These are phyloP conservation scores for Malbranchea zuffiana DNA, from an alignment of 2,329 filamentous ascomycete species.

Conservation along the genomic window DNA sequence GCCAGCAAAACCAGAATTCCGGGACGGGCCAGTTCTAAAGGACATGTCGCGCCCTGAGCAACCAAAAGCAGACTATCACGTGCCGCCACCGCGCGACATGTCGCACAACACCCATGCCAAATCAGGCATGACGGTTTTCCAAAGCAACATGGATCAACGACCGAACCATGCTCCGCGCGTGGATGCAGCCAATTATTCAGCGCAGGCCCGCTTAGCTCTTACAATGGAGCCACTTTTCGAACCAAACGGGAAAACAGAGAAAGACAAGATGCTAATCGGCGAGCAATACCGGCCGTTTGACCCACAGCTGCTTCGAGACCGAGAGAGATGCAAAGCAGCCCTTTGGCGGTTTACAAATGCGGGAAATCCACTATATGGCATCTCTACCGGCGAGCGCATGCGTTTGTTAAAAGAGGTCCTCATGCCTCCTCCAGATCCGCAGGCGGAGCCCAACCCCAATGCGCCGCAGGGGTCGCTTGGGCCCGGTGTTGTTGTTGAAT, in stretches of 20 bases:
- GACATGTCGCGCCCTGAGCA: constrained; percentile 30
- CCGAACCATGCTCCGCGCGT: constrained; percentile 22
- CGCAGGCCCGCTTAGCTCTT: constrained; percentile 34
- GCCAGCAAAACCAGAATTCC: constrained; percentile 30
- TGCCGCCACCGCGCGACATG: constrained; percentile 23
- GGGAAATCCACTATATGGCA: constrained; percentile 60
- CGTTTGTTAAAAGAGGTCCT: constrained; percentile 31
- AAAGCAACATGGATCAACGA: constrained; percentile 29
- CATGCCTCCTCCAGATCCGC: constrained; percentile 23
- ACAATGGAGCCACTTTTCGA: constrained; percentile 32
- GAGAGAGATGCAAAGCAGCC: constrained; percentile 70
- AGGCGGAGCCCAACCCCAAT: constrained; percentile 42
- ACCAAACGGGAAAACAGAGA: constrained; percentile 52
- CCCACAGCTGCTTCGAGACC: constrained; percentile 65
- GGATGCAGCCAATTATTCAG: constrained; percentile 33
- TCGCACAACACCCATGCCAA: constrained; percentile 28
- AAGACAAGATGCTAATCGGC: constrained; percentile 79
- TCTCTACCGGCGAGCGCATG: constrained; percentile 44
- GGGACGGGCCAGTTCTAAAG: constrained; percentile 31
- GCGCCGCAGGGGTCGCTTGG: constrained; percentile 52
- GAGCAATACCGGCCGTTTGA: constrained; percentile 71
- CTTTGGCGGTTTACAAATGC: constrained; percentile 82
- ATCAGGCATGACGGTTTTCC: constrained; percentile 28
- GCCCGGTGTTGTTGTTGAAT: constrained; percentile 66
- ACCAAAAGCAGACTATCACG: constrained; percentile 31